phyloP scores from a whole-genome alignment of 768 basidiomycete species.

The Postia placenta region DNA sequence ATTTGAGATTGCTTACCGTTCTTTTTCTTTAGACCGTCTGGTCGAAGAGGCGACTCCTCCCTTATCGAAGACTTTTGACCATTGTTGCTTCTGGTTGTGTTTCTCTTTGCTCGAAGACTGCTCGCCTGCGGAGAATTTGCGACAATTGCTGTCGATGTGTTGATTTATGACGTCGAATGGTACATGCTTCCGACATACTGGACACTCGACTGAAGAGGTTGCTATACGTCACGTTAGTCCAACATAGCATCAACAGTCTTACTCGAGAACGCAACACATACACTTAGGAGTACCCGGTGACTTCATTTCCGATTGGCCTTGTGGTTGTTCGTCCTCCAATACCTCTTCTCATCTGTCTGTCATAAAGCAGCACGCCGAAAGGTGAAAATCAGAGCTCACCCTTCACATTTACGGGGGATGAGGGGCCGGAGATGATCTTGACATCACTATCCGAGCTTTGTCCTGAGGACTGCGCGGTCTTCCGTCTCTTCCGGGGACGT shows the following conservation, averaged over 20 bases:
- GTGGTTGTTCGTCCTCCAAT: too few relatives aligned
- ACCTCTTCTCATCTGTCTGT: too few relatives aligned
- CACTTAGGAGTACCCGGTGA: too few relatives aligned
- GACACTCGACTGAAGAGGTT: constrained; percentile 36
- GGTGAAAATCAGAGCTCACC: too few relatives aligned
- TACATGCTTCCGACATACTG: constrained; percentile 48
- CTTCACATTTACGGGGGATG: too few relatives aligned
- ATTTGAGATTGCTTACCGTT: constrained; percentile 19
- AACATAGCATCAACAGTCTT: too few relatives aligned
- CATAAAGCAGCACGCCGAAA: too few relatives aligned
- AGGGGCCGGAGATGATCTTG: constrained; percentile 6
- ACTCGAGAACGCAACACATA: too few relatives aligned
- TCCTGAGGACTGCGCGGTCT: constrained; percentile 19
- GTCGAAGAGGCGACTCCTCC: background rate
- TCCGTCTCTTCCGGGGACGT: constrained; percentile 1
- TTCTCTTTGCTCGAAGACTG: constrained; percentile 20
- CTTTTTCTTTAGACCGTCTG: constrained; percentile 25
- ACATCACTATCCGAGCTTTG: constrained; percentile 9
- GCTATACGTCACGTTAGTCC: too few relatives aligned
- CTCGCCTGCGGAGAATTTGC: background rate
- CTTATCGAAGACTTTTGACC: constrained; percentile 17
- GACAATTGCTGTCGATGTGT: constrained; percentile 63
- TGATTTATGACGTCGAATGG: constrained; percentile 45
- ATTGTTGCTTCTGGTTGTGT: constrained; percentile 28
- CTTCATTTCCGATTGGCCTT: too few relatives aligned